Evolutionary conservation across 2,329 filamentous ascomycete species (phyloP).

Genomic region (Pseudocercospora musae): DNA sequence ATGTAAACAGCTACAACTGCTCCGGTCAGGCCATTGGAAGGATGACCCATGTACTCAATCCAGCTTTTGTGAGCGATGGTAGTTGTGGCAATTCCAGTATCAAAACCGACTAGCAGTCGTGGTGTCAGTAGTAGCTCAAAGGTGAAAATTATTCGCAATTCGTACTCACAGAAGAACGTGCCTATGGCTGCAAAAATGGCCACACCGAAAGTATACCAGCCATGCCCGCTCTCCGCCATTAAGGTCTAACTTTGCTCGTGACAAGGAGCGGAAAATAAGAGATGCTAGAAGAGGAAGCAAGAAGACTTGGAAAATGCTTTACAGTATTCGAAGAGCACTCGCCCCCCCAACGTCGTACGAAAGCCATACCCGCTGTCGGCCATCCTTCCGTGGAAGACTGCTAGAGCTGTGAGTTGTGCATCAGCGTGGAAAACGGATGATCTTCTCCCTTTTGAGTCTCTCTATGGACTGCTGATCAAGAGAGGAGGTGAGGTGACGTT

Average conservation of each 20-base stretch:
- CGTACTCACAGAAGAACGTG: slow-evolving; percentile 50
- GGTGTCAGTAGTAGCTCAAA: background rate
- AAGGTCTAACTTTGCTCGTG: background rate
- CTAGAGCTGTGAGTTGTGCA: background rate
- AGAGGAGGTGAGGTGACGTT: background rate
- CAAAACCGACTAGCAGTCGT: slow-evolving; percentile 47
- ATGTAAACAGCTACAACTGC: slow-evolving; percentile 58
- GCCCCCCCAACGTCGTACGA: background rate
- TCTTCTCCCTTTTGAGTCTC: slow-evolving; percentile 2
- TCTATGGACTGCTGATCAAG: background rate
- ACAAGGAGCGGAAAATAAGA: background rate
- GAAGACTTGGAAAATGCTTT: background rate
- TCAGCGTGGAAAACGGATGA: background rate
- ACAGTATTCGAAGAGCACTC: background rate
- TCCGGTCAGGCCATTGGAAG: slow-evolving; percentile 55
- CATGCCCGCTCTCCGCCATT: slow-evolving; percentile 9
- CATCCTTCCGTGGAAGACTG: background rate
- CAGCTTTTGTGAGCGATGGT: slow-evolving; percentile 60
- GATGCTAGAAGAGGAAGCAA: background rate
- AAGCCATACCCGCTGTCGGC: background rate
- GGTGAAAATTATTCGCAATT: background rate
- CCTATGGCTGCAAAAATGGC: slow-evolving; percentile 58
- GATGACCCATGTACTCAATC: slow-evolving; percentile 57
- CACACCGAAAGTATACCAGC: slow-evolving; percentile 50
- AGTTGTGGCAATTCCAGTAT: slow-evolving; percentile 59